Percentiles rank a stretch among this genome's conserved stretches.
These are phyloP conservation scores for Allium cepa DNA, from an alignment of 106 monocot genomes.

Conservation along the genomic window DNA sequence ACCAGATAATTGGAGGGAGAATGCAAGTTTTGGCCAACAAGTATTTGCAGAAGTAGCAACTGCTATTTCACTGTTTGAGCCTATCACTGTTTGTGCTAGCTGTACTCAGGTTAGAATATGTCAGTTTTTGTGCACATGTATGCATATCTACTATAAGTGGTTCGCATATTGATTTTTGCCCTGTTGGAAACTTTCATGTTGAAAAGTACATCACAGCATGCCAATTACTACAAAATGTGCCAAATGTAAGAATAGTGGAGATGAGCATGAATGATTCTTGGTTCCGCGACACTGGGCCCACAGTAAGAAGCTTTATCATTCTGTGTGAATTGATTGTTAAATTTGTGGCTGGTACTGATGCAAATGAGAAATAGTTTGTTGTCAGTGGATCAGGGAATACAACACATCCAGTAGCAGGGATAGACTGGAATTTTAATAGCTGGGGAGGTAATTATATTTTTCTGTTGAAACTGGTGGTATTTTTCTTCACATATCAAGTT, in stretches of 20 bases:
- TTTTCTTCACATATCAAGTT: too few species aligned
- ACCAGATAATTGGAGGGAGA: slow-evolving; percentile 75
- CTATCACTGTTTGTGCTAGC: slow-evolving; percentile 61
- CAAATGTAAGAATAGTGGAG: slow-evolving; percentile 72
- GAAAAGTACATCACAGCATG: slow-evolving; percentile 57
- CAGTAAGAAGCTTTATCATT: slow-evolving; percentile 33
- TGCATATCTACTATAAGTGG: too few species aligned
- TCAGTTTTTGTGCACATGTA: background rate
- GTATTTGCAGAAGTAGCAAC: slow-evolving; percentile 49
- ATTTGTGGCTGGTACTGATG: slow-evolving; percentile 6
- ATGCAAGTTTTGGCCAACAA: slow-evolving; percentile 47
- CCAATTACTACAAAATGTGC: slow-evolving; percentile 16
- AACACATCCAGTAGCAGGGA: slow-evolving; percentile 58
- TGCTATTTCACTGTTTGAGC: slow-evolving; percentile 81
- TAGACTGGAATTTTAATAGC: slow-evolving; percentile 92
- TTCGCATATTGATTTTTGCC: too few species aligned
- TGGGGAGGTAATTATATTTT: slow-evolving; percentile 71
- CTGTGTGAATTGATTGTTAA: background rate
- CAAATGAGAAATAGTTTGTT: slow-evolving; percentile 59
- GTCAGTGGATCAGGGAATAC: slow-evolving; percentile 13
- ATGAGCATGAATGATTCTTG: slow-evolving; percentile 99
- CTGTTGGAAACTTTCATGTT: background rate
- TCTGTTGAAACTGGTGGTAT: background rate
- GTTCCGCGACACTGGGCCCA: slow-evolving; percentile 96
- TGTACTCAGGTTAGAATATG: slow-evolving; percentile 40